Conservation (phyloP, 192 early-diverging fungal species). For the Entrophospora sp. region DNA sequence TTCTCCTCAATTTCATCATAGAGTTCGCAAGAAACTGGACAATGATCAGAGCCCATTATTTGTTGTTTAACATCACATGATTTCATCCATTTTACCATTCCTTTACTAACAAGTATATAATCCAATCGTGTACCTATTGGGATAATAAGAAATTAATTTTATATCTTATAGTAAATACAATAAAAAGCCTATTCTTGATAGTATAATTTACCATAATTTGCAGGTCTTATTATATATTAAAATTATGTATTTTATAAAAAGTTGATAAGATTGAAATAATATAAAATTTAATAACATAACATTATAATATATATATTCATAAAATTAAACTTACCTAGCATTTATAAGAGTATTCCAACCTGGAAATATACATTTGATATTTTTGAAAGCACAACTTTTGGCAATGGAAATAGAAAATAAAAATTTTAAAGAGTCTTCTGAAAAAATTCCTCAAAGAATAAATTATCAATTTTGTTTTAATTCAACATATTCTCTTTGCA, state of each 20-base stretch:
- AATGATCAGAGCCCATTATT: constrained; percentile 74
- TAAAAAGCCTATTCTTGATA: not conserved
- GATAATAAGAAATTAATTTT: not conserved
- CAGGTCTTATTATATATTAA: constrained; percentile 24
- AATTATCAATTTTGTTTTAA: too few species aligned
- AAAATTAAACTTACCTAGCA: too few species aligned
- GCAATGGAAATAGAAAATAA: too few species aligned
- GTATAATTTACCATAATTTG: constrained; percentile 30
- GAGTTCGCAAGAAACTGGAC: constrained; percentile 51
- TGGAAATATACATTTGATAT: constrained; percentile 31
- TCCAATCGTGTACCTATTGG: constrained; percentile 61
- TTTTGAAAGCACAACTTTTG: too few species aligned
- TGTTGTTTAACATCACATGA: constrained; percentile 46
- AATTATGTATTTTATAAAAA: not conserved
- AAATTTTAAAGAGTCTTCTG: too few species aligned
- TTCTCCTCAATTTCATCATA: constrained; percentile 9
- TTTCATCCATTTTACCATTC: constrained; percentile 50
- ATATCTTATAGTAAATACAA: not conserved
- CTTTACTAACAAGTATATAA: constrained; percentile 52
- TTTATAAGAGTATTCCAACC: constrained; percentile 72
- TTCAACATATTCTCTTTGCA: too few species aligned
- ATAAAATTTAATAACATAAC: not conserved
- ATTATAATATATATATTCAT: not conserved
- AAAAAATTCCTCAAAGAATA: too few species aligned
- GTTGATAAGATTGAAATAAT: not conserved